Base-by-base conservation (phyloP, 441 rosid genomes). In the Heliophila coronopifolia region DNA sequence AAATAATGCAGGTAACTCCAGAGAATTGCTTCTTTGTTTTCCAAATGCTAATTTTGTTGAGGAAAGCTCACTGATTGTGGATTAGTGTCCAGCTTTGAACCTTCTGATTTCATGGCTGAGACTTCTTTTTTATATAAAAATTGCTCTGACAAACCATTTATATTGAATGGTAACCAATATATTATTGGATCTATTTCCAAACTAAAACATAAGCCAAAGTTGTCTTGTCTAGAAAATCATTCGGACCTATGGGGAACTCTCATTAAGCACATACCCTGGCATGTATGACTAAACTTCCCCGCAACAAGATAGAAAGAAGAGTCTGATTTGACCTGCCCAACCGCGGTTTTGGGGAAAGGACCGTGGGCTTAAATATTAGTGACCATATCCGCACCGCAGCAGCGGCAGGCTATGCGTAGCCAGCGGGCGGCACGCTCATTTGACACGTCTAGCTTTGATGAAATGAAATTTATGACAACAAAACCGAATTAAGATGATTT, bases 1-100 rank as follows among this genome's bases (percentile, higher is more conserved):
- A 44, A 70, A 92, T 34, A 88, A 92, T 71, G 92, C 96, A 79
- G 96, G 96, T 87, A 62, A 20, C 9, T 61, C 49, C 39, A 28
- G 6, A 7, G 16, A 4, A 49, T 35, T 23, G 28, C 19, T 24
- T 50, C 2, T 22, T 27, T 49, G 9, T 15, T 34, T 32, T 27
- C 0, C 10, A 31, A 16, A 54, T 17, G 31, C 50, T 48, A 39
- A n/a, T 39, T 48, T 18, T 4, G 27, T 24, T 17, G 30, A 9
- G 45, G 36, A 19, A 39, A 24, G 33, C 43, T 36, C 8, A 17
- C 16, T n/a, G 7, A 25, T 36, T 2, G 1, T 53, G 10, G 38
- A 12, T 11, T 12, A 18, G 19, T 6, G 15, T 26, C 35, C 34
- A 51, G 24, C 11, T 41, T 42, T 10, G 7, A 33, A 15, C 32